Evolutionary conservation across 176 grass and related monocot species (phyloP), one percentile per base, ranked within the genome.

Genomic region (Chloris gayana): DNA sequence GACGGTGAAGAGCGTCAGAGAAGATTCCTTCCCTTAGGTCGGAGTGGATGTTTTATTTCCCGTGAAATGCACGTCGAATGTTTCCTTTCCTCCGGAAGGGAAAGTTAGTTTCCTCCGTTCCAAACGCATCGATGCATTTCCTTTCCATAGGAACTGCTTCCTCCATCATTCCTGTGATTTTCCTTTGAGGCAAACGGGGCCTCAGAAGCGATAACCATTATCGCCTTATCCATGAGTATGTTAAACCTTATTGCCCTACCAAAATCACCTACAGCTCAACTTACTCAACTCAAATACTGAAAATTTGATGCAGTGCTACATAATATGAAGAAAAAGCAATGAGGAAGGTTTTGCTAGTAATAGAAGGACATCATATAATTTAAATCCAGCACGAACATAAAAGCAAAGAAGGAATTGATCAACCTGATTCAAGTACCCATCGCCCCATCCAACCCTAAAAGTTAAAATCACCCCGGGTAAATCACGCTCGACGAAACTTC

Each of bases 391-490:
- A 64, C 18, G 1, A 42, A 44, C 9, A 13, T 44, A 44, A 44
- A 44, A 44, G 41, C 41, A 44, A 44, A 44, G 41, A 77, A 77
- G 38, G 13, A 45, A 22, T 30, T 8, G 21, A 77, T 63, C 57
- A 45, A 64, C 19, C 75, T 12, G 47, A n/a, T 33, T 32, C 41
- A 64, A 51, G 26, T 77, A 5, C 57, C 78, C 35, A 37, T 37
- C 35, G 35, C 35, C 35, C 35, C 54, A 70, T n/a, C 24, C 24
- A 64, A 27, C 32, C 58, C 62, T 64, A 78, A 66, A 27, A 44
- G 5, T 35, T 61, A 51, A 79, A 79, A 73, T 67, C 24, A 60
- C 69, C 68, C 60, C 6, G 35, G 37, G 18, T 79, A 79, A 71
- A 72, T 46, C 17, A 9, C 19, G 14, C 13, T 58, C 47, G 5